A percentile compares a stretch with the other conserved stretches of the same genome.
These are phyloP conservation scores for Cylindrotheca closterium DNA, from an alignment of 108 stramenopile species.

Conservation along the genomic window DNA sequence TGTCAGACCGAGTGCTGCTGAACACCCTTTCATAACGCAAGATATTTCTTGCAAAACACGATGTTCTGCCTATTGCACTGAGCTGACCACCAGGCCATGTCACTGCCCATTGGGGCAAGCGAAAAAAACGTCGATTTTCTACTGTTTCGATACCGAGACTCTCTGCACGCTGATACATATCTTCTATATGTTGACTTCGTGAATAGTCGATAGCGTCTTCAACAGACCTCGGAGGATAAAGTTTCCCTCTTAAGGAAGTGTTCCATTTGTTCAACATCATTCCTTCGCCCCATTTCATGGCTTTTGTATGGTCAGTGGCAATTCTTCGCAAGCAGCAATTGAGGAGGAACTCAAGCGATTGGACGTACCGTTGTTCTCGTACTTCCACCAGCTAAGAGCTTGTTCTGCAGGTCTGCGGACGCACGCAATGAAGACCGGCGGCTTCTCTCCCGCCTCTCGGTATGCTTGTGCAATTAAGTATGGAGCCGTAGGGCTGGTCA, in stretches of 20 bases:
- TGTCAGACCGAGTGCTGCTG: neutral
- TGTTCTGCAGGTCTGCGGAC: slow-evolving; percentile 57
- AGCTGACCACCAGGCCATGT: slow-evolving; percentile 73
- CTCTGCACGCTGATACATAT: neutral
- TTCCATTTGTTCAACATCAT: slow-evolving; percentile 56
- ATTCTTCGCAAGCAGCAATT: neutral
- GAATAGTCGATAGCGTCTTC: neutral
- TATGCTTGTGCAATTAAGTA: slow-evolving; percentile 58
- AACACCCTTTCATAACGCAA: neutral
- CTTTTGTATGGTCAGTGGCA: neutral
- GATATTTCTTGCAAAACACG: neutral
- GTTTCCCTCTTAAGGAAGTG: slow-evolving; percentile 22
- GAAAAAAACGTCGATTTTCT: neutral
- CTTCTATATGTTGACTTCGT: neutral
- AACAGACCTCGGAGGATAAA: neutral
- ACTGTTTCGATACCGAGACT: neutral
- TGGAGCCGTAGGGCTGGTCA: slow-evolving; percentile 54
- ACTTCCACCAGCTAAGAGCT: slow-evolving; percentile 71
- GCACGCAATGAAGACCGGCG: slow-evolving; percentile 57
- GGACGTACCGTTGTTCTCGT: slow-evolving; percentile 59
- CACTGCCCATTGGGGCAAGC: slow-evolving; percentile 56
- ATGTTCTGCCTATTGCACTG: neutral
- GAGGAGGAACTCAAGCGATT: too few relatives aligned
- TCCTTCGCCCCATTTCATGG: neutral
- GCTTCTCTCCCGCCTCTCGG: slow-evolving; percentile 12